phyloP scores from a whole-genome alignment of 2,329 filamentous ascomycete genomes.

The Pezicula neosporulosa region DNA sequence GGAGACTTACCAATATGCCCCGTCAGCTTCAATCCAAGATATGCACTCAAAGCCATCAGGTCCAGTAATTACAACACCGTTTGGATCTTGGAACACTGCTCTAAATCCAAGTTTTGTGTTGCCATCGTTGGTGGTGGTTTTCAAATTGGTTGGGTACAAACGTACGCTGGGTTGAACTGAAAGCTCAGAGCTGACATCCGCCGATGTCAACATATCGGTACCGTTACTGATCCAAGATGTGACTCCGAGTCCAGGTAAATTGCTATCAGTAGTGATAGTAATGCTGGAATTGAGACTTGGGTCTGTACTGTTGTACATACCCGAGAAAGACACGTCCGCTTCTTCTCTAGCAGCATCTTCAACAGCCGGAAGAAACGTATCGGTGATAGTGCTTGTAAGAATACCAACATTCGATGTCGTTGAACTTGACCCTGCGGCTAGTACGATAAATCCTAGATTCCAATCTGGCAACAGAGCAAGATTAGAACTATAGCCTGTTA shows the following conservation, averaged over 20 bases:
- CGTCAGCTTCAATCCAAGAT: slow-evolving; percentile 19
- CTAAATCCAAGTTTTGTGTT: slow-evolving; percentile 8
- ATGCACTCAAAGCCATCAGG: slow-evolving; percentile 10
- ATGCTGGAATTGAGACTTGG: slow-evolving; percentile 8
- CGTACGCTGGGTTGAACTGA: slow-evolving; percentile 4
- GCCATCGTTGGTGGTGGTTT: slow-evolving; percentile 7
- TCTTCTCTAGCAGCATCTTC: slow-evolving; percentile 27
- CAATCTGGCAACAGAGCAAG: slow-evolving; percentile 40
- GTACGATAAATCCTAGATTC: slow-evolving; percentile 36
- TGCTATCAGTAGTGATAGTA: slow-evolving; percentile 4
- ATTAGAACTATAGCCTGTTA: slow-evolving; percentile 34
- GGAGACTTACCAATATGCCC: slow-evolving; percentile 9
- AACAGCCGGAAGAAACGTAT: slow-evolving; percentile 28
- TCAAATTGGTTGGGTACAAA: slow-evolving; percentile 11
- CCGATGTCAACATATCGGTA: slow-evolving; percentile 20
- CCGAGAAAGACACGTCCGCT: slow-evolving; percentile 22
- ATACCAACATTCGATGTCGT: slow-evolving; percentile 4
- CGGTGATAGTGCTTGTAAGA: slow-evolving; percentile 24
- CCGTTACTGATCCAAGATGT: slow-evolving; percentile 28
- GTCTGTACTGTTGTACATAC: slow-evolving; percentile 15
- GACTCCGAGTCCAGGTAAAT: slow-evolving; percentile 23
- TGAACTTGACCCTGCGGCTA: slow-evolving; percentile 29
- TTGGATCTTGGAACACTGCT: slow-evolving; percentile 7
- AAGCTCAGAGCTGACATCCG: neutral
- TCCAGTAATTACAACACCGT: slow-evolving; percentile 1